Evolutionary conservation across 2,329 filamentous ascomycete genomes (phyloP), one percentile per base, ranked within the genome.

Genomic region (Leptographium flavum): DNA sequence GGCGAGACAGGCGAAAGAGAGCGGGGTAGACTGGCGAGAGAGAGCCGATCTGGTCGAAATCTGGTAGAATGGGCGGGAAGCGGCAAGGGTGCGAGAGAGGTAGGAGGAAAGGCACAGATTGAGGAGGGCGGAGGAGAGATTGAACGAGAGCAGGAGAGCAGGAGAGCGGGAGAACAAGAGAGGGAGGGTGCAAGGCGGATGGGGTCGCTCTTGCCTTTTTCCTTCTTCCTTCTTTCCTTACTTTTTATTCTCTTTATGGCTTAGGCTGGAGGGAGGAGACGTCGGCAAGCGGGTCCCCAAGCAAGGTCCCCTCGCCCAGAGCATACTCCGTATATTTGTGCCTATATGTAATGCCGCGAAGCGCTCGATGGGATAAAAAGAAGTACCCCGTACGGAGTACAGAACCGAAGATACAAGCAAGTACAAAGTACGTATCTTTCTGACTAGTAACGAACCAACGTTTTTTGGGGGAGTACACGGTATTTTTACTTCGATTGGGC

Each of bases 221-320:
- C 28, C 21, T 36, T 27, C 32, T 43, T 36, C 28, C 31, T 28
- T 36, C 22, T 27, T 27, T 36, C 21, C 30, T 42, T 33, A 33
- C 30, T 42, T 45, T 38, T 33, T 35, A 15, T 39, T 37, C 39
- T 35, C 38, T 31, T 39, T 41, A 39, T 25, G 31, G 44, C 23
- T 31, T 45, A 33, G 43, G 45, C 38, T 45, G 30, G 48, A 49
- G 36, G 33, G 35, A 39, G 42, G 38, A 35, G 32, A 32, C 22
- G 46, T 28, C 42, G 42, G 39, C 45, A 45, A 44, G 47, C 47
- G 45, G 49, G 45, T 44, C 45, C n/a, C n/a, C 42, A 41, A 45
- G 42, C 45, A 47, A 47, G 23, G 25, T 40, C 38, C 38, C 38
- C 31, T 14, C 14, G 5, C 27, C 41, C 33, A 46, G 35, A 32